Conservation (phyloP, 768 basidiomycete species). For the Hypholoma fasciculare region DNA sequence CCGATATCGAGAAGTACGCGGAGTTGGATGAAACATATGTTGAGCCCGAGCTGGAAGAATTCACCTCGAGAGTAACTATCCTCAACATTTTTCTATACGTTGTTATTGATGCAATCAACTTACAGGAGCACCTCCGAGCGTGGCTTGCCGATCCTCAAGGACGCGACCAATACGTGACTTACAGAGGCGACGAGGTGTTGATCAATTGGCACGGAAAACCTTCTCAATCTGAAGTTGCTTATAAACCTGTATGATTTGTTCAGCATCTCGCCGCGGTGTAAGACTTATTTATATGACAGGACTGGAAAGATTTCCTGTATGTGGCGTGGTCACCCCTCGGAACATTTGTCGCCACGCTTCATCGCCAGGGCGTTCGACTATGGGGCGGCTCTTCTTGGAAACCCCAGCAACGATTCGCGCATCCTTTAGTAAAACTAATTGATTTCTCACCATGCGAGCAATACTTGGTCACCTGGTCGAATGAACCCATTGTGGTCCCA, state of each 20-base stretch:
- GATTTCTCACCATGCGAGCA: conserved; percentile 98
- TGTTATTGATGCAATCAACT: neutral
- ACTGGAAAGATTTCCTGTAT: conserved; percentile 94
- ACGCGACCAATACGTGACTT: conserved; percentile 94
- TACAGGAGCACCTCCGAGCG: conserved; percentile 89
- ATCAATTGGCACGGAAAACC: conserved; percentile 94
- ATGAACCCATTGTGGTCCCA: conserved; percentile 86
- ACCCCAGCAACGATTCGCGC: conserved; percentile 87
- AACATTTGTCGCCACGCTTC: conserved; percentile 92
- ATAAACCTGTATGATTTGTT: conserved; percentile 64
- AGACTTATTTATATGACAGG: conserved; percentile 39
- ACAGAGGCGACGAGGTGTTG: conserved; percentile 87
- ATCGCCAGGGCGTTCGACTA: conserved; percentile 91
- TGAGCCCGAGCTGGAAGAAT: conserved; percentile 76
- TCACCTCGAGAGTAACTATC: conserved; percentile 62
- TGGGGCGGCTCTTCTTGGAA: conserved; percentile 96
- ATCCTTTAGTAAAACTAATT: conserved; percentile 92
- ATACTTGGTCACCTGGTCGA: conserved; percentile 97
- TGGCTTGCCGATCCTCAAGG: conserved; percentile 94
- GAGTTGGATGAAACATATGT: conserved; percentile 75
- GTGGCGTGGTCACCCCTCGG: conserved; percentile 96
- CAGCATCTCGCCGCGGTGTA: neutral
- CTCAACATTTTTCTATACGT: neutral
- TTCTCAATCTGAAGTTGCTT: conserved; percentile 79
- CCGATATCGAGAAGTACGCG: conserved; percentile 84